Base-by-base conservation (phyloP, 2,329 filamentous ascomycete species). In the Ascosphaera aggregata region DNA sequence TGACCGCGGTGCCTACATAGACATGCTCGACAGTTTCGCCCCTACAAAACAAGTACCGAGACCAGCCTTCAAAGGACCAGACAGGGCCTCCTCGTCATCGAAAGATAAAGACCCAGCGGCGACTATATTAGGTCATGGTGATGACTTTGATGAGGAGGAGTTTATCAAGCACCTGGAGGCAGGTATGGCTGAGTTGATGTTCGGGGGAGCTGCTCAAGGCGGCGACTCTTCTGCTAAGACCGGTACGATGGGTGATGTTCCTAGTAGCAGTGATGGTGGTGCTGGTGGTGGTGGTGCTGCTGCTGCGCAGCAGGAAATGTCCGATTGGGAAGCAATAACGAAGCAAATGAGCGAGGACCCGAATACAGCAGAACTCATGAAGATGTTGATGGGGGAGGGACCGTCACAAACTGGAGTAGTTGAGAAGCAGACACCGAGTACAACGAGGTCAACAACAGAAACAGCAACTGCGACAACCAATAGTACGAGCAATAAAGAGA, bases 21-120 rank as follows among this genome's bases (percentile, higher is more conserved):
- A 95, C 49, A 78, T 95, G 57, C 74, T 98, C 18, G 82, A 94
- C 53, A 80, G 94, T 46, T 98, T 98, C 59, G 75, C 76, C 34
- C 60, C 76, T 69, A 46, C 51, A 58, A 48, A 66, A 63, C 53
- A 51, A 55, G 48, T 44, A 39, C 30, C 41, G 31, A 37, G 40
- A 36, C 24, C 47, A 42, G 37, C 46, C 46, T 34, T 48, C 49
- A 45, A 57, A 9, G 43, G 53, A 39, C 48, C 22, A 27, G 11
- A 27, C 22, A 27, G 22, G 11, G 7, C 22, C 22, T 27, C 22
- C 11, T 27, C 22, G 5, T 27, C 22, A 5, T 27, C 22, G 5
- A 27, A 27, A 11, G 7, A 5, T 5, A 27, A 27, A 35, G 34
- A 35, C n/a, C 34, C n/a, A 35, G n/a, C 34, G 5, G 34, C 34